Percentiles rank a stretch among this genome's conserved stretches.
These are phyloP conservation scores for Westerdykella aurantiaca DNA, from an alignment of 2,329 filamentous ascomycete genomes.

Conservation along the genomic window DNA sequence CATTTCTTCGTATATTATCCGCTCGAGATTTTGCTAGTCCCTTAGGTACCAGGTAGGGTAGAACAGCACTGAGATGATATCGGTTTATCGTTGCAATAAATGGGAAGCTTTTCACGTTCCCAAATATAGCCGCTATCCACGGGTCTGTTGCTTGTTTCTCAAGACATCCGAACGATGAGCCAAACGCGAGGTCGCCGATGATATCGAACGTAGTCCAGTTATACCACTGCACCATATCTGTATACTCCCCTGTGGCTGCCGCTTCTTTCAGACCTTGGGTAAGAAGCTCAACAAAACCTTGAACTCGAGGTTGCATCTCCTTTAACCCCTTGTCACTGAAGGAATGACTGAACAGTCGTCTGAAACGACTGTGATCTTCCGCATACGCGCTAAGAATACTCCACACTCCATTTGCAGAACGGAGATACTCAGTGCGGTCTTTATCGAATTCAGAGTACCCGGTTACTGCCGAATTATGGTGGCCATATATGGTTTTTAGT, in stretches of 20 bases:
- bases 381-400: slow-evolving; percentile 4
- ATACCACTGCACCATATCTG: slow-evolving; percentile 8
- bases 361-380: slow-evolving; percentile 8
- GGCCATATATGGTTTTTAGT: slow-evolving; percentile 40
- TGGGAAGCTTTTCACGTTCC: slow-evolving; percentile 11
- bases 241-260: neutral
- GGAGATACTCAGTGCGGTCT: slow-evolving; percentile 1
- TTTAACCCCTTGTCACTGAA: slow-evolving; percentile 40
- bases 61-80: slow-evolving; percentile 1
- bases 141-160: slow-evolving; percentile 12
- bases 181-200: slow-evolving; percentile 47
- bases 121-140: slow-evolving; percentile 26
- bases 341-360: slow-evolving; percentile 33
- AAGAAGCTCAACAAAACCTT: slow-evolving; percentile 30
- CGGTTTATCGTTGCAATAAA: slow-evolving; percentile 16
- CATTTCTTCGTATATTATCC: slow-evolving; percentile 9
- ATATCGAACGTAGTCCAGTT: slow-evolving; percentile 17
- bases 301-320: slow-evolving; percentile 35
- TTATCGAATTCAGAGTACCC: slow-evolving; percentile 12
- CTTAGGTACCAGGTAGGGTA: slow-evolving; percentile 2
- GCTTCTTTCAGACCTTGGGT: slow-evolving; percentile 25
- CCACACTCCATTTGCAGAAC: slow-evolving; percentile 1
- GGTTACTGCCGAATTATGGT: slow-evolving; percentile 1
- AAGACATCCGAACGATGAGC: slow-evolving; percentile 36
- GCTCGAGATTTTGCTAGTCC: slow-evolving; percentile 1